A percentile compares a stretch with the other conserved stretches of the same genome.
Conservation (phyloP, 2,329 filamentous ascomycete species). For the Diaporthe batatas region DNA sequence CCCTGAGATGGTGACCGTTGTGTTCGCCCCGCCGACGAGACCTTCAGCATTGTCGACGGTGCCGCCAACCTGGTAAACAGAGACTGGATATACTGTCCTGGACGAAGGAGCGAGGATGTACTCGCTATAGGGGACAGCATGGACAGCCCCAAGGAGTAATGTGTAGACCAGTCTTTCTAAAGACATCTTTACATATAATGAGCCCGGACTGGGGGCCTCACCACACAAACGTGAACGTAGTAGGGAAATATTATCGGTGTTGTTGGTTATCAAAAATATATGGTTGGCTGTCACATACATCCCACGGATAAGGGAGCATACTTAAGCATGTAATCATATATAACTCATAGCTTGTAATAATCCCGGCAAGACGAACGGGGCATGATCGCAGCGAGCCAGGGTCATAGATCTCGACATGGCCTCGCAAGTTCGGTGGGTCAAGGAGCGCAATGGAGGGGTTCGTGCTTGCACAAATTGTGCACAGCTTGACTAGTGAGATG, state of each 20-base stretch:
- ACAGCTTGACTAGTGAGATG: slow-evolving; percentile 14
- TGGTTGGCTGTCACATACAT: not conserved
- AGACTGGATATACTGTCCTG: slow-evolving; percentile 41
- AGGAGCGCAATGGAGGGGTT: slow-evolving; percentile 32
- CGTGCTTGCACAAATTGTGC: slow-evolving; percentile 22
- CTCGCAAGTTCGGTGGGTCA: slow-evolving; percentile 37
- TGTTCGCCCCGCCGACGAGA: slow-evolving; percentile 44
- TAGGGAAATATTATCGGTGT: not conserved
- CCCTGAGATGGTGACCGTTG: slow-evolving; percentile 28
- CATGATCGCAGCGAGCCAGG: slow-evolving; percentile 36
- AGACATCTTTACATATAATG: slow-evolving; percentile 16
- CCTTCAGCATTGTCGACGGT: slow-evolving; percentile 43
- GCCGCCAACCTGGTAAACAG: slow-evolving; percentile 42
- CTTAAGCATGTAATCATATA: not conserved
- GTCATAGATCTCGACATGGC: not conserved
- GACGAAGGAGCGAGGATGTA: slow-evolving; percentile 45
- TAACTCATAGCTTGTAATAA: not conserved
- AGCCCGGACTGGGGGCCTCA: not conserved
- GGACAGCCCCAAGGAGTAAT: slow-evolving; percentile 2
- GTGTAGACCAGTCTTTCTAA: not conserved
- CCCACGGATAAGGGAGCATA: not conserved
- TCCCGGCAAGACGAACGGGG: slow-evolving; percentile 10
- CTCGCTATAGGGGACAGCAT: slow-evolving; percentile 40
- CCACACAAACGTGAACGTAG: not conserved
- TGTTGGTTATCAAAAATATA: not conserved